A percentile compares a stretch with the other conserved stretches of the same genome.
phyloP scores from a whole-genome alignment of 805 yeast genomes.

The Maudiozyma turicensis region DNA sequence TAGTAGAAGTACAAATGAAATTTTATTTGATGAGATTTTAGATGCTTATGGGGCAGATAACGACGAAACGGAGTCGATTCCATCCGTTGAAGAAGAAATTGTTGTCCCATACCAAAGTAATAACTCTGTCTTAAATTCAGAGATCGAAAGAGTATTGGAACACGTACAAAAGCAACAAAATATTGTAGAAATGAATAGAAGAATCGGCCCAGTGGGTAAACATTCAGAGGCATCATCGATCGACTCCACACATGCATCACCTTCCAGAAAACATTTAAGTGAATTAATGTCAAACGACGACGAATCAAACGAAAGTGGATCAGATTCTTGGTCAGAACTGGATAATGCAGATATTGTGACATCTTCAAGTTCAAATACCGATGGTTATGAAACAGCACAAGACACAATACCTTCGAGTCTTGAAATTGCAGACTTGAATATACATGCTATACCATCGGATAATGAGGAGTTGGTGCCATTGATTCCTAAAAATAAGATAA shows the following conservation, averaged over 20 bases:
- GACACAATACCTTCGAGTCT: conserved; percentile 1
- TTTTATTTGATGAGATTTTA: conserved; percentile 22
- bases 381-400: conserved; percentile 3
- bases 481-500: not conserved
- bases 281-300: conserved; percentile 19
- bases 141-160: conserved; percentile 14
- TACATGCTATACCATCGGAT: not conserved
- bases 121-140: conserved; percentile 7
- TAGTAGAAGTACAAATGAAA: conserved; percentile 14
- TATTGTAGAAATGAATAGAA: conserved; percentile 1
- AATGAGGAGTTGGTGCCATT: not conserved
- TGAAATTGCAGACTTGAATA: conserved; percentile 2
- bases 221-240: not conserved
- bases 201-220: not conserved
- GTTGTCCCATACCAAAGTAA: not conserved
- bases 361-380: not conserved
- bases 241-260: not conserved
- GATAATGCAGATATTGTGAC: conserved; percentile 11
- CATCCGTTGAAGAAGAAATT: not conserved
- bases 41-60: conserved; percentile 12
- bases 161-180: conserved; percentile 9
- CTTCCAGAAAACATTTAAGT: not conserved
- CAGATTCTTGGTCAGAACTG: conserved; percentile 19
- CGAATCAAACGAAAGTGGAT: conserved; percentile 8
- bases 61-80: not conserved